A percentile compares a stretch with the other conserved stretches of the same genome.
Conservation (phyloP, 257 asterid genomes). For the Nicotiana attenuata region DNA sequence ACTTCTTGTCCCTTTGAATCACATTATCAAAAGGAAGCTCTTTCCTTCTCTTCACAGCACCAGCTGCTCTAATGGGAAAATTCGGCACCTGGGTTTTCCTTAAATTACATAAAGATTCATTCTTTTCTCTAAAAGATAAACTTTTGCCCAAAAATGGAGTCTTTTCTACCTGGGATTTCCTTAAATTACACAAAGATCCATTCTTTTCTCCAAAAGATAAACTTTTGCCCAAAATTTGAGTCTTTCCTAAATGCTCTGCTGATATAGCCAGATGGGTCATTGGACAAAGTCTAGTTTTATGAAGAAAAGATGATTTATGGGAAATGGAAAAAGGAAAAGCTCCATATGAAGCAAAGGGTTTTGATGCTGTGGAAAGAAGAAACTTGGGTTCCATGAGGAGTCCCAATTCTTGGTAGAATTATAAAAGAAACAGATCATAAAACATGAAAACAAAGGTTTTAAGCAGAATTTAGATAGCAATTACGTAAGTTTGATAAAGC, state of each 20-base stretch:
- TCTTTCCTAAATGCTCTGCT: conserved; percentile 26
- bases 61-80: conserved; percentile 47
- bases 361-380: conserved; percentile 44
- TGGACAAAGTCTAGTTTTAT: conserved; percentile 34
- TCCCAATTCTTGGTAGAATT: conserved; percentile 12
- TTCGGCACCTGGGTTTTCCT: conserved; percentile 30
- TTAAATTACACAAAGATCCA: conserved; percentile 23
- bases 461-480: conserved; percentile 4
- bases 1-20: conserved; percentile 94
- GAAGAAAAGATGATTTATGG: conserved; percentile 30
- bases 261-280: conserved; percentile 24
- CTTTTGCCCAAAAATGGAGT: conserved; percentile 48
- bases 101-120: conserved; percentile 18
- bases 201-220: conserved; percentile 28
- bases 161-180: conserved; percentile 28
- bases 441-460: conserved; percentile 13
- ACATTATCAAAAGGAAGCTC: conserved; percentile 89
- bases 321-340: conserved; percentile 49
- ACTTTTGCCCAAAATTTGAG: conserved; percentile 44
- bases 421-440: conserved; percentile 15
- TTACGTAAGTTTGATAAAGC: background rate
- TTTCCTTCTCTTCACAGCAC: conserved; percentile 81
- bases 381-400: conserved; percentile 59
- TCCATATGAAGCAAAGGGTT: conserved; percentile 39
- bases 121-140: conserved; percentile 28